phyloP scores from a whole-genome alignment of 2,329 filamentous ascomycete genomes.

The Ascochyta koolunga region DNA sequence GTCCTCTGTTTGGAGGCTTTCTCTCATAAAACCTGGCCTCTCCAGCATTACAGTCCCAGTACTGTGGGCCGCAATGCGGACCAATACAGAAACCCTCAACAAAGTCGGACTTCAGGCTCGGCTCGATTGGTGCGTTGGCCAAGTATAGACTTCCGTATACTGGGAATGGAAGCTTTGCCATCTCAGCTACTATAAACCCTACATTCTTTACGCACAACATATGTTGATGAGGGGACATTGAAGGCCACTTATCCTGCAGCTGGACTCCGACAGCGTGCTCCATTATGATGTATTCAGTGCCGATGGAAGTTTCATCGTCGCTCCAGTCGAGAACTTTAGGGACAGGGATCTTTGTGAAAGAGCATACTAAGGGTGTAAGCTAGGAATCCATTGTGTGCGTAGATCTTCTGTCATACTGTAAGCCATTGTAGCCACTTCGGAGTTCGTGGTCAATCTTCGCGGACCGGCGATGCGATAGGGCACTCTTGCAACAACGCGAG shows the following conservation, averaged over 20 bases:
- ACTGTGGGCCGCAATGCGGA: slow-evolving; percentile 37
- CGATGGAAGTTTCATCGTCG: background rate
- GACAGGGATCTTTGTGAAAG: too few species aligned
- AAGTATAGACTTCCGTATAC: slow-evolving; percentile 38
- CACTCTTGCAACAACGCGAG: background rate
- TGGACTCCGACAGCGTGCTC: background rate
- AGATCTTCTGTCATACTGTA: too few species aligned
- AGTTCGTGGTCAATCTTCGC: background rate
- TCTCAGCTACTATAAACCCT: too few species aligned
- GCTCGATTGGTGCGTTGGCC: slow-evolving; percentile 21
- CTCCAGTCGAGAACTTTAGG: background rate
- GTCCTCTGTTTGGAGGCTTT: slow-evolving; percentile 45
- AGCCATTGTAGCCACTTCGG: background rate
- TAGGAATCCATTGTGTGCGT: too few species aligned
- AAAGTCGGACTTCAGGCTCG: slow-evolving; percentile 15
- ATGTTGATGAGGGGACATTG: background rate
- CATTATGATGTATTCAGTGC: background rate
- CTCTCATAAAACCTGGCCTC: slow-evolving; percentile 45
- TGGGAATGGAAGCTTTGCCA: too few species aligned
- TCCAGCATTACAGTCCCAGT: slow-evolving; percentile 39
- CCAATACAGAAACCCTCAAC: slow-evolving; percentile 37
- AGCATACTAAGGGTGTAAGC: too few species aligned
- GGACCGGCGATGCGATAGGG: background rate
- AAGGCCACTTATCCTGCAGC: background rate
- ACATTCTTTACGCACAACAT: background rate